Base-by-base conservation (phyloP, 2,329 filamentous ascomycete species). In the Claviceps digitariae region DNA sequence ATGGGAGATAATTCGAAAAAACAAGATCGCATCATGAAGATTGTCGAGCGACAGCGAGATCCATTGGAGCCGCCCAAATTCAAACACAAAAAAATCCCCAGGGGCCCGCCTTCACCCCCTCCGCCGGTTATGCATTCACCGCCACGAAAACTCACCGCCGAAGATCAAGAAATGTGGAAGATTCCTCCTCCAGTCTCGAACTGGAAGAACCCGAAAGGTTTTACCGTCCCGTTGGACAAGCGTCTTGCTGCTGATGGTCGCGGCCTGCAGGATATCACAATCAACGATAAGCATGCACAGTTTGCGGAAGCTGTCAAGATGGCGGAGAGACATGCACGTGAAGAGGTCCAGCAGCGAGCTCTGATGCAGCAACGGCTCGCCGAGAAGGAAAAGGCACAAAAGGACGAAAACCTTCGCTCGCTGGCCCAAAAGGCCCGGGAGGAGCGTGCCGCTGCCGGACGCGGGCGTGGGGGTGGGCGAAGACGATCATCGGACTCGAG, bases 131-230 rank as follows among this genome's bases (percentile, higher is more conserved):
- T 98, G 82, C 90, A 95, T 67, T 95, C 89, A 2, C 93, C 93
- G 15, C 90, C 93, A 0, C 78, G 93, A 57, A 98, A 97, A 65
- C 77, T 98, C 57, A 98, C 93, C 1, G 93, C 91, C 6, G 90
- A 95, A 67, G 93, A 98, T 62, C 91, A 97, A 68, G 93, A 97
- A 68, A 88, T 87, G 55, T 98, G 93, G 93, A 90, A 84, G 64
- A 96, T 82, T 43, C 78, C 76, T 0, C 90, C 91, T 2, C 87
- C 91, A 0, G 84, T 98, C 2, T 95, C 88, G 21, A 97, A 97
- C 69, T 98, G 93, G 93, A 98, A 98, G 79, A 98, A 98, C 67
- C 88, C 91, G 1, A 97, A 97, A 73, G 93, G 93, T 62, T 98
- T 95, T 65, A 98, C 93, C 0, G 88, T 98, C 1, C 89, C 93